Evolutionary conservation across 192 early-diverging fungal genomes (phyloP).

Genomic region (Coemansia sp.): DNA sequence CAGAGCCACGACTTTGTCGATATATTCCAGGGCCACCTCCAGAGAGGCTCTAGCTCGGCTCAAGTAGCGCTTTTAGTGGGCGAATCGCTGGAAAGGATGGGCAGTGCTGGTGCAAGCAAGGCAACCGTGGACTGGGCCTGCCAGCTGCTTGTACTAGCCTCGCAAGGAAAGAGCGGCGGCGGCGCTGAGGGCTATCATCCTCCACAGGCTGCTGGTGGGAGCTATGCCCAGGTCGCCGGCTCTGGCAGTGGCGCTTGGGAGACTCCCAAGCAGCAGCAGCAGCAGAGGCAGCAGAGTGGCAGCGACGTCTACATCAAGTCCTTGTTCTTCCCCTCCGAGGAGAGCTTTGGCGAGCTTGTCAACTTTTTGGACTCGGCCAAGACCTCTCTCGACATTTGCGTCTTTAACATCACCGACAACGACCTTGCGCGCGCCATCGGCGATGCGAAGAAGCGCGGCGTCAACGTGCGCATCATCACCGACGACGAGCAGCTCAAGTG

Average conservation of each 20-base stretch:
- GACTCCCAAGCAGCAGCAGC: slow-evolving; percentile 9
- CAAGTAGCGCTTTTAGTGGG: slow-evolving; percentile 33
- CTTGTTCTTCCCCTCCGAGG: slow-evolving; percentile 64
- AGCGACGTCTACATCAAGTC: slow-evolving; percentile 40
- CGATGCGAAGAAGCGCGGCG: slow-evolving; percentile 55
- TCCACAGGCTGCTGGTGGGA: slow-evolving; percentile 14
- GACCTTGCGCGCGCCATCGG: slow-evolving; percentile 66
- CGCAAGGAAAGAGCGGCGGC: slow-evolving; percentile 12
- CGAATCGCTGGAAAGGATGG: slow-evolving; percentile 28
- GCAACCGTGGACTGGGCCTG: slow-evolving; percentile 47
- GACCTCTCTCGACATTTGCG: slow-evolving; percentile 64
- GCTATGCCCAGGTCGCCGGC: slow-evolving; percentile 33
- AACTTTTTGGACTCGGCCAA: slow-evolving; percentile 56
- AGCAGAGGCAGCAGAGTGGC: not conserved
- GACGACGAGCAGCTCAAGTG: slow-evolving; percentile 65
- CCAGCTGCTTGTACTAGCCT: slow-evolving; percentile 26
- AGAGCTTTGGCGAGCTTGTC: slow-evolving; percentile 57
- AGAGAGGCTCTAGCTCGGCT: slow-evolving; percentile 14
- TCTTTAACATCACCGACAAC: slow-evolving; percentile 75
- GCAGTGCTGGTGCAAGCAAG: slow-evolving; percentile 31
- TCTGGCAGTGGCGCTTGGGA: slow-evolving; percentile 26
- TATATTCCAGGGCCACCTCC: slow-evolving; percentile 44
- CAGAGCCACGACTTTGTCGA: slow-evolving; percentile 33
- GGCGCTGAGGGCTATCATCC: slow-evolving; percentile 15
- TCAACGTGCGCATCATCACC: slow-evolving; percentile 68